These are phyloP conservation scores for Rhodotorula sp. DNA, from an alignment of 1,284 basidiomycete genomes.

Conservation along the genomic window DNA sequence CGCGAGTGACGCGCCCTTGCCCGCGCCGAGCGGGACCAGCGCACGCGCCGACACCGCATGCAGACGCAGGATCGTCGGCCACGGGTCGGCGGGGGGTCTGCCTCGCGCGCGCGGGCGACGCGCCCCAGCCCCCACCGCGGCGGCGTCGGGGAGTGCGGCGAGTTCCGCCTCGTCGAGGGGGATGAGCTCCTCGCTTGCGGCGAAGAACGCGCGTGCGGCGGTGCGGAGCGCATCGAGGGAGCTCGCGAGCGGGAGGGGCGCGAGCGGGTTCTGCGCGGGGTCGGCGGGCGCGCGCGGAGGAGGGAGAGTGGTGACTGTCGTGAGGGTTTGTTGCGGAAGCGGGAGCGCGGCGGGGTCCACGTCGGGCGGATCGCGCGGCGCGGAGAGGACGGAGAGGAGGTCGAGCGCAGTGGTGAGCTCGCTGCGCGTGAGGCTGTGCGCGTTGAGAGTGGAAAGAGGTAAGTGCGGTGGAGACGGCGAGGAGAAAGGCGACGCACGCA, in stretches of 20 bases:
- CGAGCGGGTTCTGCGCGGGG: constrained; percentile 19
- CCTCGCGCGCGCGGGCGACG: neutral
- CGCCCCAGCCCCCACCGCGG: neutral
- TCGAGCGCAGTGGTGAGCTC: constrained; percentile 40
- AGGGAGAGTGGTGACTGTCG: constrained; percentile 16
- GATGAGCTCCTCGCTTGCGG: constrained; percentile 32
- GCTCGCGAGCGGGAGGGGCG: constrained; percentile 27
- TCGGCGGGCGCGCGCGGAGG: constrained; percentile 12
- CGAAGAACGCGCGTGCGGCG: constrained; percentile 35
- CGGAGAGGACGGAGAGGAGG: constrained; percentile 37
- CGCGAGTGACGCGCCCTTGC: constrained; percentile 23
- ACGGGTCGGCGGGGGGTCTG: constrained; percentile 19
- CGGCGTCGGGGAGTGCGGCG: neutral
- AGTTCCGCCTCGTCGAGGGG: constrained; percentile 21
- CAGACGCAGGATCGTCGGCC: constrained; percentile 34
- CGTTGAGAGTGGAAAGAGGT: neutral
- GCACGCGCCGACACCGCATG: constrained; percentile 5
- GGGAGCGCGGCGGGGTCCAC: constrained; percentile 36
- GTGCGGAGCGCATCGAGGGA: constrained; percentile 24
- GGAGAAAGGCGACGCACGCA: constrained; percentile 15
- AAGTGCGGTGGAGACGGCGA: neutral
- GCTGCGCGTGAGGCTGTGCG: constrained; percentile 29
- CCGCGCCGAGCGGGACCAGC: constrained; percentile 37
- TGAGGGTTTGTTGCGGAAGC: constrained; percentile 35
- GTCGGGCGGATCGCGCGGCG: constrained; percentile 37